Evolutionary conservation across 257 asterid species (phyloP).

Genomic region (Petrea volubilis): DNA sequence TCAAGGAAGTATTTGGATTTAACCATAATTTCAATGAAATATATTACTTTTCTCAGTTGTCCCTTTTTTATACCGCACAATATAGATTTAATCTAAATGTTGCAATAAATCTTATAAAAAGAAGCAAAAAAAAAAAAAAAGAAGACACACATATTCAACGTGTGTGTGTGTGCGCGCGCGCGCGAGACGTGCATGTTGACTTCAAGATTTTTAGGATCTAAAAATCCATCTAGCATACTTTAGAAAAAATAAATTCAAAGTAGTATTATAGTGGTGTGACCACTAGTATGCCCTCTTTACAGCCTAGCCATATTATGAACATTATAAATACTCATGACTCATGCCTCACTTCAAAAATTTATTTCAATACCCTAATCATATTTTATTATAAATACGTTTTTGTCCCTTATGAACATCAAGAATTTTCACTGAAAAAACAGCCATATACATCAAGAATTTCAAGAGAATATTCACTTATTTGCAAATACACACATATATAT

Average conservation of each 20-base stretch:
- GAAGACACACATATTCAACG: no score
- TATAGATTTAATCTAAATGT: no score
- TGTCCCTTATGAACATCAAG: slow-evolving; percentile 27
- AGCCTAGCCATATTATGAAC: slow-evolving; percentile 34
- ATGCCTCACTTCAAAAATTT: slow-evolving; percentile 41
- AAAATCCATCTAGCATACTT: not conserved
- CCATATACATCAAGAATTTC: slow-evolving; percentile 30
- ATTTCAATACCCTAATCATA: slow-evolving; percentile 1
- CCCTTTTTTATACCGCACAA: no score
- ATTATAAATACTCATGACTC: slow-evolving; percentile 38
- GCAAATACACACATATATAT: not conserved
- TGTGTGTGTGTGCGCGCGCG: no score
- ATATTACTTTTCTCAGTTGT: no score
- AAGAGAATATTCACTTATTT: not conserved
- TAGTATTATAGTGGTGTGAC: slow-evolving; percentile 34
- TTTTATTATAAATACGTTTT: not conserved
- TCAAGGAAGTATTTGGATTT: no score
- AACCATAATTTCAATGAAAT: no score
- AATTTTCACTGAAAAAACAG: slow-evolving; percentile 14
- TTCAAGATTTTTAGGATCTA: not conserved
- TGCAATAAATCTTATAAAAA: not conserved
- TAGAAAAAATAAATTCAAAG: slow-evolving; percentile 6
- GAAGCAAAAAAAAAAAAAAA: no score
- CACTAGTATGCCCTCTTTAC: slow-evolving; percentile 48
- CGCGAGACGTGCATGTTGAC: not conserved